Conservation (phyloP, 1,284 basidiomycete genomes). For the Trichosporon inkin region DNA sequence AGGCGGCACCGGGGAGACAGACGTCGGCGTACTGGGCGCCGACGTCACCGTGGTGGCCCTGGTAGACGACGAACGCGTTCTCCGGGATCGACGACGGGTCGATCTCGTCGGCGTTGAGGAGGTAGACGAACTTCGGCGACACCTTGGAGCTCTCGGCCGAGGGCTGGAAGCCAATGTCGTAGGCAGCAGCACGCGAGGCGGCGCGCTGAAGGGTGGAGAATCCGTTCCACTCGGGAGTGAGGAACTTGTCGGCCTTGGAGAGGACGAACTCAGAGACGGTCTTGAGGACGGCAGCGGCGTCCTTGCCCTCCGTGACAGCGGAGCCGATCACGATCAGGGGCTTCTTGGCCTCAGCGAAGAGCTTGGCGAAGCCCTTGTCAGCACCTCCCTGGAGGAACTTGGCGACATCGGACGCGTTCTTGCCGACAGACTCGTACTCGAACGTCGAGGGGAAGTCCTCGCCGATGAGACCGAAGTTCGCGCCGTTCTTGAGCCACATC, state of each 20-base stretch:
- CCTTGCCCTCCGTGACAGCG: constrained; percentile 77
- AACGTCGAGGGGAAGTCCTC: constrained; percentile 89
- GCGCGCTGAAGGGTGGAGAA: constrained; percentile 85
- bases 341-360: constrained; percentile 86
- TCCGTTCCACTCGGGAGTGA: constrained; percentile 93
- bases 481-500: constrained; percentile 78
- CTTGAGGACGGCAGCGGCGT: constrained; percentile 75
- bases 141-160: constrained; percentile 68
- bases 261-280: constrained; percentile 76
- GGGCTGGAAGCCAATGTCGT: constrained; percentile 89
- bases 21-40: constrained; percentile 97
- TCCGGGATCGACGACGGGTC: constrained; percentile 85
- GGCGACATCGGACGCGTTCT: constrained; percentile 70
- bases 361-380: constrained; percentile 64
- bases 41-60: constrained; percentile 96
- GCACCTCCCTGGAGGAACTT: constrained; percentile 73
- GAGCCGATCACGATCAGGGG: constrained; percentile 93
- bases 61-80: constrained; percentile 97
- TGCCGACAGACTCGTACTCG: constrained; percentile 86
- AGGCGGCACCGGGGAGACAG: constrained; percentile 85
- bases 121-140: constrained; percentile 92
- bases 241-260: constrained; percentile 66
- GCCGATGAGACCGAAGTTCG: constrained; percentile 86
- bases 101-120: constrained; percentile 93
- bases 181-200: constrained; percentile 90